A percentile compares a stretch with the other conserved stretches of the same genome.
Evolutionary conservation across 1,139 yeast genomes (phyloP).

Genomic region (Arxiozyma slooffiae): DNA sequence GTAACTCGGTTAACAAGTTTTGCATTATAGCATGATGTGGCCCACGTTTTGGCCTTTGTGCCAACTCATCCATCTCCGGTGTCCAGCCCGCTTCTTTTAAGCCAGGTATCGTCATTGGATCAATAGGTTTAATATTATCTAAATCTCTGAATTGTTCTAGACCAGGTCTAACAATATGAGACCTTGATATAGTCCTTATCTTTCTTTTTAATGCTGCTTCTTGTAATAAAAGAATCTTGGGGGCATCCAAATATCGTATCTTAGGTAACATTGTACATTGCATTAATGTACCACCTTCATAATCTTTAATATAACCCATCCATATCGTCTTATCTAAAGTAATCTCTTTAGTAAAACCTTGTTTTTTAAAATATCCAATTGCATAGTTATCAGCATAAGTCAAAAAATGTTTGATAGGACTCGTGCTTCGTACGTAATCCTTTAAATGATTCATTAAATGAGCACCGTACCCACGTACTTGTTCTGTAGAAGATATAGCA

Average conservation of each 20-base stretch:
- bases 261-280: conserved; percentile 91
- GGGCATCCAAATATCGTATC: conserved; percentile 79
- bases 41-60: conserved; percentile 88
- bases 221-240: conserved; percentile 73
- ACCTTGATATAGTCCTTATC: conserved; percentile 66
- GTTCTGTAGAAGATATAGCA: conserved; percentile 95
- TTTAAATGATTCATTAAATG: conserved; percentile 95
- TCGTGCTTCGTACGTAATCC: conserved; percentile 85
- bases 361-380: conserved; percentile 94
- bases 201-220: conserved; percentile 85
- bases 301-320: conserved; percentile 98
- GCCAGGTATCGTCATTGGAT: conserved; percentile 79
- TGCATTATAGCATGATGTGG: conserved; percentile 95
- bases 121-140: conserved; percentile 42
- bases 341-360: conserved; percentile 93
- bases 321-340: conserved; percentile 75
- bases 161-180: conserved; percentile 78
- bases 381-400: conserved; percentile 99
- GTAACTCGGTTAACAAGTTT: conserved; percentile 74
- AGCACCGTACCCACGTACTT: conserved; percentile 97
- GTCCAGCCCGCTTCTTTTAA: conserved; percentile 94
- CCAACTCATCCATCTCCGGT: conserved; percentile 94
- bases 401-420: conserved; percentile 75
- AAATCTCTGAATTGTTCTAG: conserved; percentile 57
- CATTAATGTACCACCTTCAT: conserved; percentile 98